Evolutionary conservation across 2,329 filamentous ascomycete species (phyloP).

Genomic region (Monilinia fructicola): DNA sequence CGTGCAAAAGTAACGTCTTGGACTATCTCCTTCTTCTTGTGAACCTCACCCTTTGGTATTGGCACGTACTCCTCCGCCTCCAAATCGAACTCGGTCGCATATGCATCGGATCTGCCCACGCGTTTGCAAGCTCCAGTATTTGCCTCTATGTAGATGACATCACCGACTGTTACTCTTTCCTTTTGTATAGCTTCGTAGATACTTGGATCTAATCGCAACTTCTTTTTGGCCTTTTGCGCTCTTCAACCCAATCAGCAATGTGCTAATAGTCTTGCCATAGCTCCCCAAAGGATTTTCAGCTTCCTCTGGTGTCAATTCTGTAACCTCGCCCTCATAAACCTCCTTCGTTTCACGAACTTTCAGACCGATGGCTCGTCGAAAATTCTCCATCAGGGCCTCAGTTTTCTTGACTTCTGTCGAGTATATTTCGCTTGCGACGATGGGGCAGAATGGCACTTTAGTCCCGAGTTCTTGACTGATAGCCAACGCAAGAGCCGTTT

Average conservation of each 20-base stretch:
- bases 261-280: constrained; percentile 96
- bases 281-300: constrained; percentile 95
- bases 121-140: constrained; percentile 98
- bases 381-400: constrained; percentile 98
- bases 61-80: constrained; percentile 99
- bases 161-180: constrained; percentile 91
- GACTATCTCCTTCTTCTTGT: constrained; percentile 99
- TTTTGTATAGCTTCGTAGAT: constrained; percentile 99
- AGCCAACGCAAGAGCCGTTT: constrained; percentile 92
- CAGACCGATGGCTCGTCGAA: constrained; percentile 90
- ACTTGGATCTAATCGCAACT: constrained; percentile 91
- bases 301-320: constrained; percentile 95
- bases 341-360: constrained; percentile 98
- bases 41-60: constrained; percentile 96
- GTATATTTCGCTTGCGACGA: constrained; percentile 97
- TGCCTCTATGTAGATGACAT: constrained; percentile 98
- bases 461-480: constrained; percentile 96
- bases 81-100: constrained; percentile 96
- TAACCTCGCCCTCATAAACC: constrained; percentile 98
- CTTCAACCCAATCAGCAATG: constrained; percentile 90
- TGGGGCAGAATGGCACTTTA: constrained; percentile 97
- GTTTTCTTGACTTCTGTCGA: constrained; percentile 99
- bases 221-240: constrained; percentile 98
- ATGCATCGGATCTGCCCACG: constrained; percentile 92
- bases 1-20: constrained; percentile 98